Evolutionary conservation across 2,329 filamentous ascomycete genomes (phyloP).

Genomic region (Paecilomyces dactylethromorphus): DNA sequence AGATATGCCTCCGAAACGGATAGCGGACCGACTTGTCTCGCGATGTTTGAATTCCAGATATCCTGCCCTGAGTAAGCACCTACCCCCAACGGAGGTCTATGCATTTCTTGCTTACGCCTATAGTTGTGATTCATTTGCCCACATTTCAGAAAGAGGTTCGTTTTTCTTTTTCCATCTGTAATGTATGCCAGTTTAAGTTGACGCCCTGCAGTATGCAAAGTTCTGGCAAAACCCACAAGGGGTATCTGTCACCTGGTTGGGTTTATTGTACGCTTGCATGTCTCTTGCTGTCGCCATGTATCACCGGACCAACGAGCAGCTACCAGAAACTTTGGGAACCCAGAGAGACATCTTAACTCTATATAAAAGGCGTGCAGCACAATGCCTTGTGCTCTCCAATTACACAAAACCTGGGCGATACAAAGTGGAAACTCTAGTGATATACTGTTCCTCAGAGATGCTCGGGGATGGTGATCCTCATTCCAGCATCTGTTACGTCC

Average conservation of each 20-base stretch:
- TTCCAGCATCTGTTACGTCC: constrained; percentile 47
- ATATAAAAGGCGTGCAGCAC: constrained; percentile 43
- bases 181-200: neutral
- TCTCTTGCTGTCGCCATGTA: constrained; percentile 20
- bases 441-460: constrained; percentile 24
- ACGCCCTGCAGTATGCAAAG: constrained; percentile 16
- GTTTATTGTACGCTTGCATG: constrained; percentile 22
- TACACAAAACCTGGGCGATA: constrained; percentile 24
- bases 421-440: constrained; percentile 25
- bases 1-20: constrained; percentile 22
- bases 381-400: constrained; percentile 26
- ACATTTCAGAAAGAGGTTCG: constrained; percentile 25
- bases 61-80: constrained; percentile 20
- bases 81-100: constrained; percentile 30
- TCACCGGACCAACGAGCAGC: constrained; percentile 16
- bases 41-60: constrained; percentile 26
- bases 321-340: constrained; percentile 12
- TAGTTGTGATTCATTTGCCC: constrained; percentile 23
- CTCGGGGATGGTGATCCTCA: constrained; percentile 29
- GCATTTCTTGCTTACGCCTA: constrained; percentile 38
- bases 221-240: constrained; percentile 23
- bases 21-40: constrained; percentile 28
- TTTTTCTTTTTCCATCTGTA: constrained; percentile 39
- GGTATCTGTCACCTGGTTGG: constrained; percentile 24
- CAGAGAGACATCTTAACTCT: constrained; percentile 25